These are phyloP conservation scores for Pseudocercospora fijiensis DNA, from an alignment of 2,329 filamentous ascomycete species.

Conservation along the genomic window DNA sequence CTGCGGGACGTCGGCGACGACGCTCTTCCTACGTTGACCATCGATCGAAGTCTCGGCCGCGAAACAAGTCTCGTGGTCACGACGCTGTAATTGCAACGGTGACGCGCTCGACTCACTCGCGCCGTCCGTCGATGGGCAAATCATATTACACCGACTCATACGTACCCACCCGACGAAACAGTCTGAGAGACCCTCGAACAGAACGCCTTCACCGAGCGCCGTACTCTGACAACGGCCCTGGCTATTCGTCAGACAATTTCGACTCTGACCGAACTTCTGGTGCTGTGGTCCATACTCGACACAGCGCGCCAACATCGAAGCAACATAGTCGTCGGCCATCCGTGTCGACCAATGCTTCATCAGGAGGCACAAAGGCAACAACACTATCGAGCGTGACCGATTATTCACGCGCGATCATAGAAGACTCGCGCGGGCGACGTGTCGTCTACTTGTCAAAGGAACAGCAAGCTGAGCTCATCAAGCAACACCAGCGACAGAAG, in stretches of 20 bases:
- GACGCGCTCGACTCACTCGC: background rate
- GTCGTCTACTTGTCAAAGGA: slow-evolving; percentile 30
- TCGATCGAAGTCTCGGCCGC: slow-evolving; percentile 17
- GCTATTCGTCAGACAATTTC: slow-evolving; percentile 29
- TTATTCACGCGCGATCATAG: slow-evolving; percentile 31
- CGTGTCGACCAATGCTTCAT: slow-evolving; percentile 33
- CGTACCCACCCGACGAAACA: background rate
- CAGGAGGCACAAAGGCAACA: slow-evolving; percentile 36
- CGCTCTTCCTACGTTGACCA: slow-evolving; percentile 8
- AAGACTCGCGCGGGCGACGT: slow-evolving; percentile 29
- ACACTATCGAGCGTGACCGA: slow-evolving; percentile 25
- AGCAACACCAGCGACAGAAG: slow-evolving; percentile 20
- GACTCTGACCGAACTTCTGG: slow-evolving; percentile 31
- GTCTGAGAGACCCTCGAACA: slow-evolving; percentile 2
- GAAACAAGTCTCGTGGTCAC: slow-evolving; percentile 3
- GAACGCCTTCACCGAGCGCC: background rate
- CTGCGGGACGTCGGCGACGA: slow-evolving; percentile 4
- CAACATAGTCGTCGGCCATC: slow-evolving; percentile 36
- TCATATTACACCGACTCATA: slow-evolving; percentile 4
- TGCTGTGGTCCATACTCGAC: slow-evolving; percentile 23
- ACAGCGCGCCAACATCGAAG: slow-evolving; percentile 18
- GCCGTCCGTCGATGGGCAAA: slow-evolving; percentile 6
- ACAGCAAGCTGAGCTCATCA: slow-evolving; percentile 25
- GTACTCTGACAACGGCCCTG: slow-evolving; percentile 22
- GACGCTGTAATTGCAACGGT: background rate